These are phyloP conservation scores for Cladosporium sp. DNA, from an alignment of 2,329 filamentous ascomycete genomes.

Conservation along the genomic window DNA sequence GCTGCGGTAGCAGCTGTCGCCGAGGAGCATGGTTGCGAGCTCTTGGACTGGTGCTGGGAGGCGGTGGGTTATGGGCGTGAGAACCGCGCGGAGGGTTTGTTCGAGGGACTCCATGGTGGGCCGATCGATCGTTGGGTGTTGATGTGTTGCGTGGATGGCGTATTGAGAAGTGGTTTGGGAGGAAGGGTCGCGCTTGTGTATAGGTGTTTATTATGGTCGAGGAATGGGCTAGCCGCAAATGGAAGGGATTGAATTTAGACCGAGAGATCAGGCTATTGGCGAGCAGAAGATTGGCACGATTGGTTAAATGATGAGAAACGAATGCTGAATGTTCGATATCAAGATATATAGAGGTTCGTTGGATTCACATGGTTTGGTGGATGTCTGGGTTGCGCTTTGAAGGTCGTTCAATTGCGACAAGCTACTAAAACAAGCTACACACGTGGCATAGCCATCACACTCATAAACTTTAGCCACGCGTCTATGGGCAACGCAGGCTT, in stretches of 20 bases:
- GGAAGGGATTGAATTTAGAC: neutral
- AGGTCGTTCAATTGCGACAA: neutral
- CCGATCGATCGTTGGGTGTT: neutral
- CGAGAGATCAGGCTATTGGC: neutral
- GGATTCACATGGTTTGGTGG: neutral
- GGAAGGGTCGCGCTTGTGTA: constrained; percentile 1
- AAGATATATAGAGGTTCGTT: neutral
- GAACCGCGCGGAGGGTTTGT: constrained; percentile 44
- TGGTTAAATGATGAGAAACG: neutral
- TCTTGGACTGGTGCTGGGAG: constrained; percentile 72
- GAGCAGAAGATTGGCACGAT: neutral
- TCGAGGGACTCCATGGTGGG: constrained; percentile 49
- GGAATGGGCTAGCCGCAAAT: constrained; percentile 10
- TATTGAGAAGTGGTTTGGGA: neutral
- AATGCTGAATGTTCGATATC: neutral
- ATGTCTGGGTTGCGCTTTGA: neutral
- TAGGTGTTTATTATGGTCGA: constrained; percentile 10
- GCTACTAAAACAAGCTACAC: neutral
- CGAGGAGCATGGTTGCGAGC: constrained; percentile 76
- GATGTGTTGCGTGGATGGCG: neutral
- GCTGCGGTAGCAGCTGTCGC: constrained; percentile 78
- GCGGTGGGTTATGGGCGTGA: constrained; percentile 50
- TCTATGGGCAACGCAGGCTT: constrained; percentile 15
- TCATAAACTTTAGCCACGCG: constrained; percentile 18
- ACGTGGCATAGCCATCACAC: constrained; percentile 8